Evolutionary conservation across 768 basidiomycete genomes (phyloP), one percentile per base, ranked within the genome.

Genomic region (Mrakia blollopis): DNA sequence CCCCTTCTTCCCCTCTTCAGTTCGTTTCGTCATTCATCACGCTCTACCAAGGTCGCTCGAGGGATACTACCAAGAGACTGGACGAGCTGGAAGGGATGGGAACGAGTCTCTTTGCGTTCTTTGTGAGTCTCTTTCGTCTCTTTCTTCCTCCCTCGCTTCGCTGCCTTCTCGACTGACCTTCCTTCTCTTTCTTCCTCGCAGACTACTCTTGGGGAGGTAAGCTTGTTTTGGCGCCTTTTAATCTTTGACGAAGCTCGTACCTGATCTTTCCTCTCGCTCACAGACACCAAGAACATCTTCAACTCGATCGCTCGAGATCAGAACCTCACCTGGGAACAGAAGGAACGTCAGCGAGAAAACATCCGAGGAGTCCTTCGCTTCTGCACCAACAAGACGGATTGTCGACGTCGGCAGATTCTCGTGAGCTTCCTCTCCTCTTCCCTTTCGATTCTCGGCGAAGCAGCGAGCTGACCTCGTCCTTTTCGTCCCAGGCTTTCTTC

Each of bases 11-110:
- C 14, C 44, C 16, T 9, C 50, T 30, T n/a, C 70, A 93, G 94
- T 96, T 10, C 91, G 94, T 79, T 96, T 90, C 81, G 96, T 99
- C 47, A 92, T 98, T 72, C 96, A 98, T 81, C 87, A 91, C 77
- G 88, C 89, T 73, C 81, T 97, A 80, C 93, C 96, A 1, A 89
- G 89, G 79, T 89, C 90, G 28, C 83, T 99, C 81, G 93, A 94
- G 77, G 92, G 91, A 88, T 96, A 86, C 79, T 94, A 94, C 81
- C 94, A 98, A 85, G 97, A 99, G 85, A 98, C 96, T 0, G 97
- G 97, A 9, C 89, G 97, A 75, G 97, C 95, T 25, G 97, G 97
- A 8, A 88, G 97, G 77, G 97, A 99, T 81, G 93, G 93, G 7
- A 83, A 87, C 80, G 87, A 88, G 1, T 90, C 97, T 0, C 89